Conservation (phyloP, 2,329 filamentous ascomycete species). For the Microdochium paspali region DNA sequence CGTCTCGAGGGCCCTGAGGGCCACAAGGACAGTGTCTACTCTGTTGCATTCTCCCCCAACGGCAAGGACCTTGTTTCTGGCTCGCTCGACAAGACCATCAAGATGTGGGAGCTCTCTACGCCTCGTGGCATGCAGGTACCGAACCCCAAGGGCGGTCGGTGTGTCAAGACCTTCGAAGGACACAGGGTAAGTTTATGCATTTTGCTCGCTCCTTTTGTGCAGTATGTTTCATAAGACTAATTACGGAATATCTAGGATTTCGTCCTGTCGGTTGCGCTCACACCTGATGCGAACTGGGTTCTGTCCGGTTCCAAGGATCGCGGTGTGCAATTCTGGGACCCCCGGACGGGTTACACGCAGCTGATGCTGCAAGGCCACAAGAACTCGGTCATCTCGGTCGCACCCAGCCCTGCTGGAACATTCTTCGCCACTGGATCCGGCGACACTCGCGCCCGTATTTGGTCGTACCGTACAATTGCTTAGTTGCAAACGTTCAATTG, state of each 20-base stretch:
- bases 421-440: conserved; percentile 95
- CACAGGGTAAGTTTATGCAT: conserved; percentile 63
- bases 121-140: conserved; percentile 58
- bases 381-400: conserved; percentile 96
- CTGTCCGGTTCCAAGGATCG: conserved; percentile 96
- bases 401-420: conserved; percentile 78
- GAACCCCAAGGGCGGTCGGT: conserved; percentile 77
- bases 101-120: conserved; percentile 92
- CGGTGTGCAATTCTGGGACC: conserved; percentile 98
- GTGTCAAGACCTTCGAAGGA: conserved; percentile 93
- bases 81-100: conserved; percentile 95
- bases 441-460: conserved; percentile 96
- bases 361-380: conserved; percentile 99
- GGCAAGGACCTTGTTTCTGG: conserved; percentile 90
- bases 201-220: background rate
- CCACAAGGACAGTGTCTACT: conserved; percentile 95
- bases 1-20: conserved; percentile 87
- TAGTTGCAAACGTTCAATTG: conserved; percentile 3
- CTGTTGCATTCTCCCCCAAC: conserved; percentile 89
- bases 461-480: conserved; percentile 62
- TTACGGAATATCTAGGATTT: conserved; percentile 57
- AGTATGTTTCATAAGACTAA: conserved; percentile 14
- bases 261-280: conserved; percentile 89
- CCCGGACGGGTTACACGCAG: conserved; percentile 83
- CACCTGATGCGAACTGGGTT: conserved; percentile 90